Conservation (phyloP, 805 yeast species). For the Zygosaccharomyces kombuchaensis region DNA sequence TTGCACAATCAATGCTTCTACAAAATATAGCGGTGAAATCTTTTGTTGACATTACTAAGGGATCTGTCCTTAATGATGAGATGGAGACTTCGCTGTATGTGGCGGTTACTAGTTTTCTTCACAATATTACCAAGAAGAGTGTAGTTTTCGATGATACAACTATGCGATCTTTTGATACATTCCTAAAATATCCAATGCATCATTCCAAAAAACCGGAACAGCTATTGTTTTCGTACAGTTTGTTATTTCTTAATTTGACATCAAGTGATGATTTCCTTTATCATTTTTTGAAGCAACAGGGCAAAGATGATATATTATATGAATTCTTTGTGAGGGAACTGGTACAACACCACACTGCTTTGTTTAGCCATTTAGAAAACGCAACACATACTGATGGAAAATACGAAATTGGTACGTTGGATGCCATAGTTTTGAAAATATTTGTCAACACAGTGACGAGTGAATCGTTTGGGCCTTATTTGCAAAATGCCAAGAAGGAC, state of each 20-base stretch:
- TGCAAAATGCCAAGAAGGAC: conserved; percentile 14
- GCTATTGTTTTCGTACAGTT: conserved; percentile 17
- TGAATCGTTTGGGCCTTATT: conserved; percentile 36
- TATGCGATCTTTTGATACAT: conserved; percentile 18
- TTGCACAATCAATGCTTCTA: conserved; percentile 26
- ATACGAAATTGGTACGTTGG: conserved; percentile 17
- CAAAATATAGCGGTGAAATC: conserved; percentile 16
- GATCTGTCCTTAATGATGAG: conserved; percentile 15
- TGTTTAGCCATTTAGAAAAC: conserved; percentile 8
- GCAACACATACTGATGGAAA: conserved; percentile 1
- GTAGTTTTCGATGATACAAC: conserved; percentile 18
- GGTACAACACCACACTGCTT: conserved; percentile 13
- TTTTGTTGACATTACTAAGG: conserved; percentile 8
- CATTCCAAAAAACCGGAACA: conserved; percentile 11
- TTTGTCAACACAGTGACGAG: conserved; percentile 31
- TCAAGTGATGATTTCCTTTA: conserved; percentile 26
- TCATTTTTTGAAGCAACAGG: conserved; percentile 21
- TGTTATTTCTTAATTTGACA: conserved; percentile 23
- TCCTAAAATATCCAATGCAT: conserved; percentile 22
- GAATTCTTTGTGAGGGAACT: conserved; percentile 19
- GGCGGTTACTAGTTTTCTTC: conserved; percentile 20
- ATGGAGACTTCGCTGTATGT: conserved; percentile 22
- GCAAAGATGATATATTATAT: conserved; percentile 16
- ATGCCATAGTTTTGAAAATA: conserved; percentile 24
- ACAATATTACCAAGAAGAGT: conserved; percentile 23